Evolutionary conservation across 352 stramenopile genomes (phyloP).

Genomic region (Globisporangium emineosum): DNA sequence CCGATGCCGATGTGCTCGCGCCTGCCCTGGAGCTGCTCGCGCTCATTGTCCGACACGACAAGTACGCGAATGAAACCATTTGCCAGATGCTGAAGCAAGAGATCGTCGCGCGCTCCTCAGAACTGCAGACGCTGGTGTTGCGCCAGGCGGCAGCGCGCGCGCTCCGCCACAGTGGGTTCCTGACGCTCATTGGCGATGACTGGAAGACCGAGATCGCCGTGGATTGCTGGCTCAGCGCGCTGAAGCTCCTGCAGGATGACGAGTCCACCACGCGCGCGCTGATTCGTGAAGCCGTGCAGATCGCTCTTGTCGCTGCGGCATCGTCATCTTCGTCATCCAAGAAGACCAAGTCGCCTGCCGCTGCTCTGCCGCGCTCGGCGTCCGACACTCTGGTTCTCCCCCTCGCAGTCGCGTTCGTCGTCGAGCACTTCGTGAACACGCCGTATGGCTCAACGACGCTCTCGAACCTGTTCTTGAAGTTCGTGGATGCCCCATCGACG

Average conservation of each 20-base stretch:
- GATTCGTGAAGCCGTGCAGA: slow-evolving; percentile 31
- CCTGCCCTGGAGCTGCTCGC: slow-evolving; percentile 62
- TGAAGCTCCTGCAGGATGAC: slow-evolving; percentile 74
- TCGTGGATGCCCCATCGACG: slow-evolving; percentile 37
- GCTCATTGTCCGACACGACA: slow-evolving; percentile 27
- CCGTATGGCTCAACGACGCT: slow-evolving; percentile 27
- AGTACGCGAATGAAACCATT: neutral
- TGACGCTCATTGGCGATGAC: slow-evolving; percentile 19
- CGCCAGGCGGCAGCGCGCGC: slow-evolving; percentile 54
- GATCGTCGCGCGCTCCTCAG: slow-evolving; percentile 41
- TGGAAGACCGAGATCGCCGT: slow-evolving; percentile 29
- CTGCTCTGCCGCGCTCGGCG: slow-evolving; percentile 8
- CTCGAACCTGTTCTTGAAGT: slow-evolving; percentile 28
- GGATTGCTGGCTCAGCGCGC: slow-evolving; percentile 50
- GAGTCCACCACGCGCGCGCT: slow-evolving; percentile 34
- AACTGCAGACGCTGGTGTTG: slow-evolving; percentile 56
- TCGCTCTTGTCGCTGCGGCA: slow-evolving; percentile 21
- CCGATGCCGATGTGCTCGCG: slow-evolving; percentile 48
- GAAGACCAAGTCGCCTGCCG: neutral
- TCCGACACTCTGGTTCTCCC: slow-evolving; percentile 66
- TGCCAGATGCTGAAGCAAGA: slow-evolving; percentile 31
- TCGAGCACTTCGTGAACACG: slow-evolving; percentile 30
- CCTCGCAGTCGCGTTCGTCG: slow-evolving; percentile 44
- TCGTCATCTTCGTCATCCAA: neutral
- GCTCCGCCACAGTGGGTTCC: slow-evolving; percentile 43